These are phyloP conservation scores for Debaryomycetaceae sp. DNA, from an alignment of 1,139 yeast species.

Conservation along the genomic window DNA sequence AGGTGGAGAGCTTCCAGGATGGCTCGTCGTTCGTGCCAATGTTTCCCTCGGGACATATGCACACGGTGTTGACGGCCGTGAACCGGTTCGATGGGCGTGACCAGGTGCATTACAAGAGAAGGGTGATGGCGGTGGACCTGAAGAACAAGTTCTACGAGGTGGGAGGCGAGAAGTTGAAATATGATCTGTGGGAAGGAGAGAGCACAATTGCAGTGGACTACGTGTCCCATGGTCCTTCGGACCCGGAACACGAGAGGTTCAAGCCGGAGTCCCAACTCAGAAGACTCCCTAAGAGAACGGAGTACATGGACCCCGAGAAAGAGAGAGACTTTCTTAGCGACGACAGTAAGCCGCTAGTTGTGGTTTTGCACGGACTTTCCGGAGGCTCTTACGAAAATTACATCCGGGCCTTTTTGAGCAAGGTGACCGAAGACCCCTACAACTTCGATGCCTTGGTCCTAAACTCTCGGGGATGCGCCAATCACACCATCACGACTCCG, in stretches of 20 bases:
- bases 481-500: conserved; percentile 56
- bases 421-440: conserved; percentile 29
- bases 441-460: conserved; percentile 53
- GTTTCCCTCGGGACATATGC: conserved; percentile 41
- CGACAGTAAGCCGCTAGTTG: conserved; percentile 48
- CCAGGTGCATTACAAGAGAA: conserved; percentile 36
- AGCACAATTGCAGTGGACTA: conserved; percentile 42
- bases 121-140: conserved; percentile 25
- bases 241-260: conserved; percentile 23
- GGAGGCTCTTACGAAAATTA: conserved; percentile 64
- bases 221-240: conserved; percentile 23
- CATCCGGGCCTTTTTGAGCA: conserved; percentile 41
- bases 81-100: conserved; percentile 35
- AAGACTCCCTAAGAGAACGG: conserved; percentile 43
- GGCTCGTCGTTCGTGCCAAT: conserved; percentile 39
- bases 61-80: conserved; percentile 45
- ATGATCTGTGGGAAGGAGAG: conserved; percentile 41
- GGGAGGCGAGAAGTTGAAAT: conserved; percentile 28
- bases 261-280: conserved; percentile 33
- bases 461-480: conserved; percentile 60
- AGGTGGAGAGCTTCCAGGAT: conserved; percentile 29
- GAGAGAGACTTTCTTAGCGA: conserved; percentile 28
- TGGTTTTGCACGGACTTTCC: conserved; percentile 57
- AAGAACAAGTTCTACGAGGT: conserved; percentile 27
- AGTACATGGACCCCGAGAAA: conserved; percentile 30